Conservation (phyloP, 1,139 yeast species). For the Arxiozyma bovina region DNA sequence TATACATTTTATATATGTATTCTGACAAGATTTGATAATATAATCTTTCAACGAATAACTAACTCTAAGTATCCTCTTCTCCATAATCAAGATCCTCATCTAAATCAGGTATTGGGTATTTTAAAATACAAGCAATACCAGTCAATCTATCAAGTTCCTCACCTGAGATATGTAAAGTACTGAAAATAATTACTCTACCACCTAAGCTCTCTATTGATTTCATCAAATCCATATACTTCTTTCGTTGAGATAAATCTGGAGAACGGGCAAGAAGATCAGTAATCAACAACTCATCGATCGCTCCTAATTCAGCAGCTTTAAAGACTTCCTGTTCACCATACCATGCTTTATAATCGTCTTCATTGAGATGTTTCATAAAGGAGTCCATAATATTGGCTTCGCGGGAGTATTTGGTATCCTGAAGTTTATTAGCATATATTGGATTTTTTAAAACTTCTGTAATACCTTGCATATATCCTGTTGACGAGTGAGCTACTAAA, state of each 20-base stretch:
- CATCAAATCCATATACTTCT: slow-evolving; percentile 55
- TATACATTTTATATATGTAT: neutral
- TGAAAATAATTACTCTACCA: slow-evolving; percentile 70
- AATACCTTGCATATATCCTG: slow-evolving; percentile 87
- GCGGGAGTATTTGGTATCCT: slow-evolving; percentile 75
- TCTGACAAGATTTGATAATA: too few relatives aligned
- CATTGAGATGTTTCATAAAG: slow-evolving; percentile 66
- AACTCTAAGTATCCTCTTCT: slow-evolving; percentile 1
- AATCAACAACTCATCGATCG: slow-evolving; percentile 63
- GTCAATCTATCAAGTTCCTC: slow-evolving; percentile 81
- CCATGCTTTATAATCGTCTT: slow-evolving; percentile 84
- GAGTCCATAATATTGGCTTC: slow-evolving; percentile 66
- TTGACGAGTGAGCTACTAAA: slow-evolving; percentile 72
- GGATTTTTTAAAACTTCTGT: slow-evolving; percentile 76
- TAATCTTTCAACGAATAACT: neutral
- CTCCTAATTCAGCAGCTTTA: slow-evolving; percentile 68
- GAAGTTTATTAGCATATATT: slow-evolving; percentile 51
- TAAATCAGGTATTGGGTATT: slow-evolving; percentile 75
- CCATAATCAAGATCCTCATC: slow-evolving; percentile 52
- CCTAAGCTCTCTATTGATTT: slow-evolving; percentile 65
- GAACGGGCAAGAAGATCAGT: slow-evolving; percentile 76
- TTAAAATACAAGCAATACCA: slow-evolving; percentile 81
- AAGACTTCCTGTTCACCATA: slow-evolving; percentile 78
- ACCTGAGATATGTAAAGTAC: slow-evolving; percentile 84
- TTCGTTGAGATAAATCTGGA: slow-evolving; percentile 61